These are phyloP conservation scores for Berberis vulgaris DNA, from an alignment of 164 flowering plant genomes.

Conservation along the genomic window DNA sequence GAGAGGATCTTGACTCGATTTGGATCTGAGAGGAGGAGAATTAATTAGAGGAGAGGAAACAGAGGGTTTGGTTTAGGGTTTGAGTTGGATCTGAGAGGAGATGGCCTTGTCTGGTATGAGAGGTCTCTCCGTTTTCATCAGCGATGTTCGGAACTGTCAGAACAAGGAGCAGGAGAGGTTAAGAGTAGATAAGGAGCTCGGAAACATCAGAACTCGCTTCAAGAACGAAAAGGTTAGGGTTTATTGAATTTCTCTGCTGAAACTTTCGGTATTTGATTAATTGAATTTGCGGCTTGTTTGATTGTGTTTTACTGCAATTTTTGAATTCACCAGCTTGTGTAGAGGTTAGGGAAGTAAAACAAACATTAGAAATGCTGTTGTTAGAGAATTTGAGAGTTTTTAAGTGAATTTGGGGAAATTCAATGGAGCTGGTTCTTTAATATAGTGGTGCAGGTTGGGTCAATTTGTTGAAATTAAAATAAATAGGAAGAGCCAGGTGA, in stretches of 20 bases:
- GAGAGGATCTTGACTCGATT: not conserved
- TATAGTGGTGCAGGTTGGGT: no score
- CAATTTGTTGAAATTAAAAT: no score
- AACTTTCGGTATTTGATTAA: no score
- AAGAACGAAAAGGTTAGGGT: slow-evolving; percentile 78
- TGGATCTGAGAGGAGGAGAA: slow-evolving; percentile 8
- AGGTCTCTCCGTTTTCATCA: slow-evolving; percentile 95
- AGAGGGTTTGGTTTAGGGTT: slow-evolving; percentile 1
- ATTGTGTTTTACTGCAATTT: no score
- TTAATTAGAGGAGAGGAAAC: not conserved
- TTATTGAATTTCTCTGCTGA: not conserved
- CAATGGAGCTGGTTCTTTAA: no score
- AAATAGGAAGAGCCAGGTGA: no score
- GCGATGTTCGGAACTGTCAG: slow-evolving; percentile 87
- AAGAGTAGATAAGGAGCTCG: slow-evolving; percentile 93
- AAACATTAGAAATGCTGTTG: no score
- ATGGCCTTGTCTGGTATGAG: slow-evolving; percentile 96
- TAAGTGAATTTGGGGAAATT: no score
- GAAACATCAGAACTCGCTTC: slow-evolving; percentile 79
- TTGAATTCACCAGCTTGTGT: no score
- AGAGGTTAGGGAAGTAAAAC: no score
- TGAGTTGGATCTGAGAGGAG: slow-evolving; percentile 45
- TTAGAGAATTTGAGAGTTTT: no score
- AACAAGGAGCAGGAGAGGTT: slow-evolving; percentile 86
- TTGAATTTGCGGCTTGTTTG: no score